Evolutionary conservation across 2,329 filamentous ascomycete genomes (phyloP), one percentile per base, ranked within the genome.

Genomic region (Dryadomyces sulphureus): DNA sequence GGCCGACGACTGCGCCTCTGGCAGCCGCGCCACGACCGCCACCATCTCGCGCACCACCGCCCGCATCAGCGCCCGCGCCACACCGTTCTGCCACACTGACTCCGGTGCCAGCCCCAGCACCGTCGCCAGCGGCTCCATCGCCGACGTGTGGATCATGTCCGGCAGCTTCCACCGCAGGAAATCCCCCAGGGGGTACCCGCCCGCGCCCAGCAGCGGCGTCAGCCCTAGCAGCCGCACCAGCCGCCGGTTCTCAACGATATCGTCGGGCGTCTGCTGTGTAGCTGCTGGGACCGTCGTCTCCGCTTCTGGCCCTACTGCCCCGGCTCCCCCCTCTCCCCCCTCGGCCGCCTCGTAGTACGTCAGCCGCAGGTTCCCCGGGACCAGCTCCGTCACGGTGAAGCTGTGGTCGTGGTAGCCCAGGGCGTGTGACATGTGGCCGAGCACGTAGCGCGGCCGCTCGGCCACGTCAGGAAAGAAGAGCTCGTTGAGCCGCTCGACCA

Each of bases 41-140:
- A 77, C 73, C 8, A 89, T 81, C 61, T 98, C 92, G 11, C 72
- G 66, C 2, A 94, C 65, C 4, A 96, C 70, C 27, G 80, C 65
- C 38, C 81, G 71, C 63, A 90, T 82, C 38, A 84, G 70, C 36
- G 72, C 69, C 16, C 75, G 75, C 0, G 84, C 70, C 35, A 75
- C 66, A 50, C 69, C 70, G 61, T 89, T 89, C 55, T 74, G 71
- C 7, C 83, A 63, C 0, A 96, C 62, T 41, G 78, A 69, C 38
- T 82, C 77, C 58, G 93, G 94, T 24, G 75, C 71, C 54, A 81
- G 77, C 54, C 93, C 84, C 44, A 93, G 72, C 8, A 94, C 66
- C 2, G 84, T 81, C 4, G 86, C 89, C 5, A 95, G 67, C 0
- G 90, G 81, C 52, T 94, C 89, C 46, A 93, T 76, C 24, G 92